phyloP scores from a whole-genome alignment of 257 asterid genomes.

The Nyctanthes arbortristis region DNA sequence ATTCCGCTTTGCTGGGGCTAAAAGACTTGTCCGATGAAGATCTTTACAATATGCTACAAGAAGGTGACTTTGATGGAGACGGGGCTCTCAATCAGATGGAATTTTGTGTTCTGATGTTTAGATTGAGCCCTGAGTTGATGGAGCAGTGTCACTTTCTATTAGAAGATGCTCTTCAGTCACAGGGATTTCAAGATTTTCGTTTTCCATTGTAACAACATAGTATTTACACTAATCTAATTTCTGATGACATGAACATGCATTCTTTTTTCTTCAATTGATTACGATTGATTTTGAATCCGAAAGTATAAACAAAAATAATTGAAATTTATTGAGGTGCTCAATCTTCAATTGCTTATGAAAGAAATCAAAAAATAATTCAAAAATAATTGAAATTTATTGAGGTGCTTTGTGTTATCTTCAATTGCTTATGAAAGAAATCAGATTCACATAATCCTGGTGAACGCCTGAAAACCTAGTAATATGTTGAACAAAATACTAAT shows the following conservation, averaged over 20 bases:
- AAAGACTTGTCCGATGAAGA: conserved; percentile 42
- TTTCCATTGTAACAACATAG: conserved; percentile 18
- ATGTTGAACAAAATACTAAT: too few species aligned
- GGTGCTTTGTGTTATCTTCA: not conserved
- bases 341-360: too few species aligned
- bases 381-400: too few species aligned
- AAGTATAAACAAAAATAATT: not conserved
- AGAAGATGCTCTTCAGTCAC: conserved; percentile 44
- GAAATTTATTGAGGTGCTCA: conserved; percentile 7
- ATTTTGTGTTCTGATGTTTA: conserved; percentile 58
- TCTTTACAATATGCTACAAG: conserved; percentile 37
- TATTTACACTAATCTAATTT: conserved; percentile 11
- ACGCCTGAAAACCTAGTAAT: too few species aligned
- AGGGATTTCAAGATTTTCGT: conserved; percentile 38
- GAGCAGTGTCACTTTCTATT: conserved; percentile 45
- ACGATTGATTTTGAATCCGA: conserved; percentile 11
- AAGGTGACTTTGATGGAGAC: conserved; percentile 64
- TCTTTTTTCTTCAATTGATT: conserved; percentile 14
- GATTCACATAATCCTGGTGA: too few species aligned
- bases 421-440: too few species aligned
- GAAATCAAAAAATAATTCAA: too few species aligned
- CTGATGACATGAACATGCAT: conserved; percentile 13
- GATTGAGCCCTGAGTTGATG: conserved; percentile 62
- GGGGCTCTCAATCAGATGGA: conserved; percentile 65
- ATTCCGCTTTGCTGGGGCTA: conserved; percentile 40